Conservation (phyloP, 257 asterid genomes). For the Petunia axillaris region DNA sequence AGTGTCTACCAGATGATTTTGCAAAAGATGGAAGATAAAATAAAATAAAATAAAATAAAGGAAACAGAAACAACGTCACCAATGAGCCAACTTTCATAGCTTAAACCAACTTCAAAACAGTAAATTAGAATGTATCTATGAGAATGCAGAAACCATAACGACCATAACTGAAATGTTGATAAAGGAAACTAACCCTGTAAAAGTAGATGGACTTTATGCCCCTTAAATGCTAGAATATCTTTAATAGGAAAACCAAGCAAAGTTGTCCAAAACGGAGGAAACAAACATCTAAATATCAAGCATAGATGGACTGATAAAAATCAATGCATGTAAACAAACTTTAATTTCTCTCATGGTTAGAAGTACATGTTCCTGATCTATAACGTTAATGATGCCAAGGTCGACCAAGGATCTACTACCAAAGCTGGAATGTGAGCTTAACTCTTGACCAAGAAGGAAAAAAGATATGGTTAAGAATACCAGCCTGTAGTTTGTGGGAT, state of each 20-base stretch:
- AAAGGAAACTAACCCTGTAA: not conserved
- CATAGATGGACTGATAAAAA: not conserved
- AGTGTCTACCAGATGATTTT: conserved; percentile 51
- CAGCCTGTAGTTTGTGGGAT: too few species aligned
- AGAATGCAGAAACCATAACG: not conserved
- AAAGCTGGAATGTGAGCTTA: too few species aligned
- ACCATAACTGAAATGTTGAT: not conserved
- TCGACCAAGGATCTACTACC: too few species aligned
- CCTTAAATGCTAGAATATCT: not conserved
- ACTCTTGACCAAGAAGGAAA: too few species aligned
- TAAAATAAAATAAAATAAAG: not conserved
- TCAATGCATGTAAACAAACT: not conserved
- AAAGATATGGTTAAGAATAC: too few species aligned
- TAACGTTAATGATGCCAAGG: too few species aligned
- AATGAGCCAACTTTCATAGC: not conserved
- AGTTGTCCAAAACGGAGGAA: not conserved
- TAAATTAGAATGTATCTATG: not conserved
- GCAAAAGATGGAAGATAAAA: not conserved
- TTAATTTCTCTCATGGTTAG: not conserved
- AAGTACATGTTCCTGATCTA: not conserved
- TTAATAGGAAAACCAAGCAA: not conserved
- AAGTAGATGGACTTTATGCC: not conserved
- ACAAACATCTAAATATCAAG: not conserved
- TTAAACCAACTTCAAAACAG: not conserved
- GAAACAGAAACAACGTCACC: not conserved